Evolutionary conservation across 2,329 filamentous ascomycete species (phyloP), one percentile per base, ranked within the genome.

Genomic region (Teratosphaeria epicoccoides): DNA sequence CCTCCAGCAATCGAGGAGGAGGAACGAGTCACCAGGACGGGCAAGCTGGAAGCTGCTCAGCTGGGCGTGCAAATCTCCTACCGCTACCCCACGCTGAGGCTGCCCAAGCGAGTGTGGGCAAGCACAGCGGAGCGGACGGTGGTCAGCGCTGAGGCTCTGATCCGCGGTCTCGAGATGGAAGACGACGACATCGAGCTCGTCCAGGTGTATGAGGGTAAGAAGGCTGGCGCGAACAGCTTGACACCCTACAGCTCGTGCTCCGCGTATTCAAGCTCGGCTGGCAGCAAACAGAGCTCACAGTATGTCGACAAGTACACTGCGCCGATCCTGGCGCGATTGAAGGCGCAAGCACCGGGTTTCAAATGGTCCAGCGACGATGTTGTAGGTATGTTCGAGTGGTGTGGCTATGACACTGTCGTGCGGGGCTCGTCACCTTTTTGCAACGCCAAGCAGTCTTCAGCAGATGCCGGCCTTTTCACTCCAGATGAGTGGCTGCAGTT

Each of bases 361-460:
- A 81, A 84, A 67, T 83, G 85, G 67, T 83, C 79, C 0, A 66
- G 73, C 22, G 71, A 74, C 47, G 82, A 86, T 58, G 73, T 86
- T 12, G 78, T 82, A 49, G 82, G 76, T 29, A 81, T 86, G 47
- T 81, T 82, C 0, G 85, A 86, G 58, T 72, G 85, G n/a, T 87
- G 83, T 58, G 83, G 81, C 3, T 87, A 84, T 53, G 83, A 87
- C 60, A 81, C 77, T 2, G 83, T 86, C 59, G 28, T 86, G 56
- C 80, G 73, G 0, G 82, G 83, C 1, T 69, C 68, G 1, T 84
- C 80, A 4, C 79, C 81, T 0, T 85, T 79, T 71, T 86, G 83
- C 62, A 73, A 78, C 49, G 70, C 80, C 0, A 70, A 71, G 48
- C 5, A 40, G n/a, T 40, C 33, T 6, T 17, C 14, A n/a, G 17